Base-by-base conservation (phyloP, 106 monocot genomes). In the Alisma plantagoaquatica region DNA sequence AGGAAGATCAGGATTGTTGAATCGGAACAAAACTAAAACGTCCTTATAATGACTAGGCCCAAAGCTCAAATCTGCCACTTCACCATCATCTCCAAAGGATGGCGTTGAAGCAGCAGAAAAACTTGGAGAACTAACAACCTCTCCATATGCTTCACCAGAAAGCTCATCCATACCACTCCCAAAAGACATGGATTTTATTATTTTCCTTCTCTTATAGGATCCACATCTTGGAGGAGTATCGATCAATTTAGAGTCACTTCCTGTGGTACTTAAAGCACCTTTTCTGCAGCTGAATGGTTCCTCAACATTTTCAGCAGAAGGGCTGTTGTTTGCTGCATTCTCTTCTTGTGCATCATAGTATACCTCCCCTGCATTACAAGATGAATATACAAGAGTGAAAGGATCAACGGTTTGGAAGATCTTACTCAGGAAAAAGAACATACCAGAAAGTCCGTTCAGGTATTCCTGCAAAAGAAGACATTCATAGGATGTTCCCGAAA, bases 1-100 rank as follows among this genome's bases (percentile, higher is more conserved):
- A 69, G 94, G 94, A 30, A 94, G 88, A 55, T 84, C 70, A 61
- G 70, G 75, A 78, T 94, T 80, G 54, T 72, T 64, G 70, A 94
- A 94, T 60, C 75, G 67, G 53, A 88, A 94, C 27, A 80, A 70
- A 53, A 94, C 65, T 52, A 94, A 56, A 3, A 80, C 72, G 75
- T 94, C 94, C 54, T 64, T 78, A 75, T 94, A 75, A 68, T 32
- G 52, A 29, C 65, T 59, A 56, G 77, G 49, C 46, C 79, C 86
- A 54, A 66, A 67, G 55, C 46, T 21, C 33, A 54, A 22, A 47
- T 33, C 25, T 16, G 31, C 45, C 33, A 41, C 57, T 45, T 76
- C 90, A 60, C 51, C 76, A 41, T 77, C 72, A 63, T 35, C 46
- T 50, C 56, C 53, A 23, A 49, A 15, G 2, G 63, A 58, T 33